Conservation (phyloP, 116 monocot species). For the Posidonia oceanica region DNA sequence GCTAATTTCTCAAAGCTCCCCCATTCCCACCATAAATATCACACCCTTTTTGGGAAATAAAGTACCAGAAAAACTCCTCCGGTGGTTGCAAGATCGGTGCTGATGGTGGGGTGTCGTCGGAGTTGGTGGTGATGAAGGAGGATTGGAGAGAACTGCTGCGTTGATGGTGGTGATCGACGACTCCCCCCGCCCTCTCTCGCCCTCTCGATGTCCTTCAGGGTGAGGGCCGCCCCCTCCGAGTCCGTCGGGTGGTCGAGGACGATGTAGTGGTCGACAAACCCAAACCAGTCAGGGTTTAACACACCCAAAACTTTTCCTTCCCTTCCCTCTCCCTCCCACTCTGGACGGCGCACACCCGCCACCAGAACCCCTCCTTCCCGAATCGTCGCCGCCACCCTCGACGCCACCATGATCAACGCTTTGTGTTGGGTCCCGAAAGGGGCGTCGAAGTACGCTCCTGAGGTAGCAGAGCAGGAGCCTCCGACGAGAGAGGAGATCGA, state of each 20-base stretch:
- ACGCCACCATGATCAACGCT: constrained; percentile 57
- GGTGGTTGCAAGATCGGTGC: neutral
- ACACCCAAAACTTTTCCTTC: no score
- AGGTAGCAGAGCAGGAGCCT: constrained; percentile 61
- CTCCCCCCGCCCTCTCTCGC: no score
- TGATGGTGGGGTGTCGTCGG: neutral
- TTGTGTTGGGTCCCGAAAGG: constrained; percentile 88
- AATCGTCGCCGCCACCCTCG: neutral
- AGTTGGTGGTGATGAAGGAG: neutral
- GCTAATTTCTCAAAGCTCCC: neutral
- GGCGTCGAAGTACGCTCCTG: constrained; percentile 47
- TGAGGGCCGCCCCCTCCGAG: no score
- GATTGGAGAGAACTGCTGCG: no score
- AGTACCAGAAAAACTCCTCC: constrained; percentile 3
- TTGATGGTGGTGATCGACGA: no score
- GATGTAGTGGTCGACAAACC: no score
- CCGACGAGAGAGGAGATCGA: constrained; percentile 68
- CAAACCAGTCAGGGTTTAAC: no score
- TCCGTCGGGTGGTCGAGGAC: no score
- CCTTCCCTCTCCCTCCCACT: no score
- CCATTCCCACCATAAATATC: constrained; percentile 1
- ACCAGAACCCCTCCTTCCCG: no score
- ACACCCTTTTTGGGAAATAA: neutral
- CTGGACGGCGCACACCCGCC: no score
- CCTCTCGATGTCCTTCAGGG: no score